These are phyloP conservation scores for Tetratostichococcus sp. DNA, from an alignment of 139 green algal genomes.

Conservation along the genomic window DNA sequence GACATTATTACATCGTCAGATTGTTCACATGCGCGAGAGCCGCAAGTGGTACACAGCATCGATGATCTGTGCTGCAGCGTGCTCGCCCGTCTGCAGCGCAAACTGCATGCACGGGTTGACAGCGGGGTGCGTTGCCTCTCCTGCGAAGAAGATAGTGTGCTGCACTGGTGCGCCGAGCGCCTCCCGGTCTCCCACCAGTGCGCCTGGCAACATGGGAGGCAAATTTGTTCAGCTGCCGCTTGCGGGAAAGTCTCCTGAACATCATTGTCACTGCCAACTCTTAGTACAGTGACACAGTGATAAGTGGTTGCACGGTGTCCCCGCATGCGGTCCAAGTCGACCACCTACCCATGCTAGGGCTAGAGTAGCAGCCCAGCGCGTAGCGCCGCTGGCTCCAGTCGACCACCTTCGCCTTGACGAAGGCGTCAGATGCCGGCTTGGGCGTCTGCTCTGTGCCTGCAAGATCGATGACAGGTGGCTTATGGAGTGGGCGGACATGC, in stretches of 20 bases:
- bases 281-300: too few relatives aligned
- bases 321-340: too few relatives aligned
- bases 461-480: not conserved
- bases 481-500: too few relatives aligned
- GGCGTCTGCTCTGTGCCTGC: constrained; percentile 15
- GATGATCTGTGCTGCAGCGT: constrained; percentile 51
- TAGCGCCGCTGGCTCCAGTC: constrained; percentile 71
- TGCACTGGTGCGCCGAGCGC: constrained; percentile 52
- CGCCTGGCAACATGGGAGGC: too few relatives aligned
- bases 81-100: constrained; percentile 66
- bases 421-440: constrained; percentile 39
- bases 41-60: not conserved
- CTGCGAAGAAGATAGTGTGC: constrained; percentile 73
- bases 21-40: not conserved
- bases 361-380: constrained; percentile 70
- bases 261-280: too few relatives aligned
- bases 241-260: too few relatives aligned
- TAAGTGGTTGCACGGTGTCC: too few relatives aligned
- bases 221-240: too few relatives aligned
- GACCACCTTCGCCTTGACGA: constrained; percentile 38
- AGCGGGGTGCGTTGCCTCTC: constrained; percentile 66
- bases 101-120: constrained; percentile 84
- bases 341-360: too few relatives aligned
- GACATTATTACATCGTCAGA: too few relatives aligned
- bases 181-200: constrained; percentile 20